Base-by-base conservation (phyloP, 768 basidiomycete species). In the Pholiota microspora region DNA sequence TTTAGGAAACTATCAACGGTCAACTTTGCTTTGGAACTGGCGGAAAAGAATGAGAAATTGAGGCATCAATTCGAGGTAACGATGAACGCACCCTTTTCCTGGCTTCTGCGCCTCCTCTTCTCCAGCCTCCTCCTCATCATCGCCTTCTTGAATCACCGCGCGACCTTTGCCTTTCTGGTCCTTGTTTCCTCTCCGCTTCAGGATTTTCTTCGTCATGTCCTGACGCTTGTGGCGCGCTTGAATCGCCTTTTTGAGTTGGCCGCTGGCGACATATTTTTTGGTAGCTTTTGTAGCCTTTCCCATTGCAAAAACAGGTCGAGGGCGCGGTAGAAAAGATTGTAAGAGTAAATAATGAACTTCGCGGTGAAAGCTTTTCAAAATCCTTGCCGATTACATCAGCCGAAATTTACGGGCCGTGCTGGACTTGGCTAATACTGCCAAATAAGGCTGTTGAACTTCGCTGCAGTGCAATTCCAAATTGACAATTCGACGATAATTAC, bases 241-340 rank as follows among this genome's bases (percentile, higher is more conserved):
- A 48, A 98, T 97, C 16, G 85, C 83, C 60, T 91, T 88, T 65
- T 92, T 92, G 50, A 98, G 83, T 65, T 89, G 86, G 1, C 95
- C 95, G 55, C 89, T 92, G 3, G 90, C 77, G 7, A 87, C 89
- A 62, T 95, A 95, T 73, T 95, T 94, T 66, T 87, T 85, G 9
- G 89, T 88, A 0, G 91, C 83, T 71, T 95, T 95, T 34, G 82
- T 73, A 16, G 85, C 82, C 61, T 89, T 92, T 42, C 54, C 54
- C 54, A 55, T 55, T 5, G 27, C 29, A 21, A 36, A 29, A 21
- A 18, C 28, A 2, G 35, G 16, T 38, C 12, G 31, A 21, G 27
- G 38, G 38, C 50, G 36, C 23, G 34, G n/a, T 12, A 31, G 18
- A 47, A 35, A 28, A 47, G 32, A 15, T 27, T n/a, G 18, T 13